Evolutionary conservation across 2,329 filamentous ascomycete species (phyloP), one percentile per base, ranked within the genome.

Genomic region (Pseudocercospora macadamiae): DNA sequence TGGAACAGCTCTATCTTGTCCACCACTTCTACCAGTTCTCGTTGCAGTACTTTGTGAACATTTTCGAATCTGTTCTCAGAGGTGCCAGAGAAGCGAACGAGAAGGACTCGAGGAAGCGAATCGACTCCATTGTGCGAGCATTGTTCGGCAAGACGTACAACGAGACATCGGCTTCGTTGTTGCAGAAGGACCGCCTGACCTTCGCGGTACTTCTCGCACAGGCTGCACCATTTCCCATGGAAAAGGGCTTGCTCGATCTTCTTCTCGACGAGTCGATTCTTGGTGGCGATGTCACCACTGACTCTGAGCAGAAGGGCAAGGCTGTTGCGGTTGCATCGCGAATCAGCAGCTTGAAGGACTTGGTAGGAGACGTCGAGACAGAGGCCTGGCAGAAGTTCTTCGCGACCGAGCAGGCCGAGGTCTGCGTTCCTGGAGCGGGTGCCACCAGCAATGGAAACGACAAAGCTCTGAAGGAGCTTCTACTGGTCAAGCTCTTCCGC

Each of bases 21-120:
- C 97, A 99, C 75, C 95, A 97, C 80, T 97, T 97, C 78, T 99
- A 99, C 76, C 96, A 97, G 74, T 99, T 99, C 82, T 99, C 95
- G 34, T 83, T 99, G 60, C 93, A 97, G 75, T 99, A 96, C 78
- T 99, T 99, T 78, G 85, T 96, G 55, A 90, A 97, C 73, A 99
- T 99, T 68, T 99, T 99, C 84, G 90, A 96, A 73, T 86, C 89
- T 4, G 95, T 99, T 6, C 83, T 99, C 36, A 89, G 89, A 67
- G 84, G 86, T 59, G 96, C 96, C 75, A 87, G 88, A 70, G 86
- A 86, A 60, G 88, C 95, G 64, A 86, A 96, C 76, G 70, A 72
- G 57, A 65, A 66, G 4, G 71, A 72, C 26, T 62, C 70, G 5
- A 87, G 91, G 65, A 82, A 81, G 12, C 89, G 95, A 32, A 88